Percentiles rank a stretch among this genome's conserved stretches.
Evolutionary conservation across 805 yeast genomes (phyloP).

Genomic region (Sugiyamaella valdiviana): DNA sequence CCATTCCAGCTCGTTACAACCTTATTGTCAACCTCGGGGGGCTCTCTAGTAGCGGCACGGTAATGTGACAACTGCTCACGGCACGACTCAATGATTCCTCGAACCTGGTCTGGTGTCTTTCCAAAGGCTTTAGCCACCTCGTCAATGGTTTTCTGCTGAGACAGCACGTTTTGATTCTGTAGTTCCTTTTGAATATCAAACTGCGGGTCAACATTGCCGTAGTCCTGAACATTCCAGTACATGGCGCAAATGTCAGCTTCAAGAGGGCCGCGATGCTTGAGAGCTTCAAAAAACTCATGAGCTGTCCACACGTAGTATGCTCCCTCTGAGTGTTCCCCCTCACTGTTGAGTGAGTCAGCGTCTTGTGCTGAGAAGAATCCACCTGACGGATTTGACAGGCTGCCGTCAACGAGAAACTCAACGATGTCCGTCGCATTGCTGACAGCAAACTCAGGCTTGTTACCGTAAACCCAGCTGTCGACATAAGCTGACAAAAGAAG

Average conservation of each 20-base stretch:
- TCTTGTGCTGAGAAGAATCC: conserved; percentile 33
- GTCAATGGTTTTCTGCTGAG: conserved; percentile 19
- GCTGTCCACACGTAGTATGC: conserved; percentile 34
- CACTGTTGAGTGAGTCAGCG: conserved; percentile 27
- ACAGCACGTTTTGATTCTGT: conserved; percentile 29
- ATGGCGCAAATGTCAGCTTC: conserved; percentile 33
- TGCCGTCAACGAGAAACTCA: conserved; percentile 22
- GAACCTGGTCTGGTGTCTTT: conserved; percentile 19
- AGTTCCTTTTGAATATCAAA: conserved; percentile 31
- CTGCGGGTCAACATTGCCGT: conserved; percentile 33
- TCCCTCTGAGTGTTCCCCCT: conserved; percentile 28
- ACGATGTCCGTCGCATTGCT: conserved; percentile 23
- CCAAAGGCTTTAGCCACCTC: conserved; percentile 34
- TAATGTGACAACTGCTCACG: conserved; percentile 20
- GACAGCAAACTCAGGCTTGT: conserved; percentile 18
- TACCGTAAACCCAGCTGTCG: conserved; percentile 25
- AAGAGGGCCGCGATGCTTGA: conserved; percentile 17
- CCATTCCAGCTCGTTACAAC: conserved; percentile 35
- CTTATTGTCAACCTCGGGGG: conserved; percentile 32
- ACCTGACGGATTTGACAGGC: conserved; percentile 21
- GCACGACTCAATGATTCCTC: conserved; percentile 23
- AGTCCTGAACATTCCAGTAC: conserved; percentile 32
- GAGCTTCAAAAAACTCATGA: conserved; percentile 29
- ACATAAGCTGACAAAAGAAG: conserved; percentile 30
- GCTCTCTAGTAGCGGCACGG: conserved; percentile 22